Conservation (phyloP, 2,329 filamentous ascomycete species). For the Leptosphaerulina australis region DNA sequence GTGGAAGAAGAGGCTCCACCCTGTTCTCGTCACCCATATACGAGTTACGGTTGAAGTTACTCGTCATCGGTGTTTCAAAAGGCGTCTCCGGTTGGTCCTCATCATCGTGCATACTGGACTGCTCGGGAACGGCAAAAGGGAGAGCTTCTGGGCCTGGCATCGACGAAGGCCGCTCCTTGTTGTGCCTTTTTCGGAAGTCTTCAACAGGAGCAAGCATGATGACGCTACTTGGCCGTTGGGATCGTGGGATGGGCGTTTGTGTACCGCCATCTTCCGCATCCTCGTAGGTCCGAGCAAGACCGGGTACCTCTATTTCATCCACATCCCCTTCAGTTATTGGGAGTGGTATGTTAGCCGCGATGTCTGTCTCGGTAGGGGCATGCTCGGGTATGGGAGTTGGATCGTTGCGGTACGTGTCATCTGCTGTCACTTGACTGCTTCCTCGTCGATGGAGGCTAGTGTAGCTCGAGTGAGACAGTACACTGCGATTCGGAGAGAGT, state of each 20-base stretch:
- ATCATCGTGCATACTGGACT: not conserved
- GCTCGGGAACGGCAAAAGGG: conserved; percentile 27
- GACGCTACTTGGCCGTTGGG: conserved; percentile 39
- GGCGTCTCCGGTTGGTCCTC: conserved; percentile 22
- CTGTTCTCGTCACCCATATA: conserved; percentile 29
- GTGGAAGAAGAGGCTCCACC: conserved; percentile 4
- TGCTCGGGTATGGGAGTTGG: conserved; percentile 49
- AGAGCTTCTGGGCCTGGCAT: conserved; percentile 35
- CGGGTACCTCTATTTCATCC: conserved; percentile 80
- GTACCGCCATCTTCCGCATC: conserved; percentile 39
- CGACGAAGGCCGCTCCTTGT: conserved; percentile 37
- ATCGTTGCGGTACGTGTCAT: conserved; percentile 28
- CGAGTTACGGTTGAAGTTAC: conserved; percentile 27
- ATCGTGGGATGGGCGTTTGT: conserved; percentile 35
- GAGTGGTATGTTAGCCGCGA: conserved; percentile 69
- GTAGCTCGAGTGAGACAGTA: conserved; percentile 38
- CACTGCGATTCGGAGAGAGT: conserved; percentile 34
- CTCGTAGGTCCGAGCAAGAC: conserved; percentile 70
- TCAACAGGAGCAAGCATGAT: conserved; percentile 36
- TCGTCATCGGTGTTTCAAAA: conserved; percentile 35
- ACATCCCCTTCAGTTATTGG: conserved; percentile 71
- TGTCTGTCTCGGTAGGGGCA: conserved; percentile 51
- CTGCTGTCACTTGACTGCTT: conserved; percentile 38
- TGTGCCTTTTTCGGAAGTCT: conserved; percentile 23
- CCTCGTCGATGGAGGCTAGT: conserved; percentile 39